phyloP scores from a whole-genome alignment of 1,284 basidiomycete genomes.

The Ceratobasidium sp. region DNA sequence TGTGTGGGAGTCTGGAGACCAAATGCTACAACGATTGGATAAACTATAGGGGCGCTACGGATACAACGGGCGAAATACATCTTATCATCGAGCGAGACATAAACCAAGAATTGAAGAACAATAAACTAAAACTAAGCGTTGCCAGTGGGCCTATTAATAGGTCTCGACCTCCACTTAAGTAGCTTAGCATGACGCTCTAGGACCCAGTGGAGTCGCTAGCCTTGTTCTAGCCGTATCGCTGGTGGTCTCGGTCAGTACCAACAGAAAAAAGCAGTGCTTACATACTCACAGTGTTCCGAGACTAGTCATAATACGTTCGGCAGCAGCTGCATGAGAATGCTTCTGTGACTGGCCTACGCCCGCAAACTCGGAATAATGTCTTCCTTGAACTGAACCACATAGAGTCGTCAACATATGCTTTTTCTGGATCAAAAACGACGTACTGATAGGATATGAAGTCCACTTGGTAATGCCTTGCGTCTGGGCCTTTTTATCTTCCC shows the following conservation, averaged over 20 bases:
- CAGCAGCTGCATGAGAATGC: background rate
- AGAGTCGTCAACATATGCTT: background rate
- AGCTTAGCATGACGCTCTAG: no score
- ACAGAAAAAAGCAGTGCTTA: background rate
- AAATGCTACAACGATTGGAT: no score
- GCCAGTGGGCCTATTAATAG: no score
- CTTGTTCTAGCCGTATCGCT: background rate
- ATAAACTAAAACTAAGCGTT: no score
- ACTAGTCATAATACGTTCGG: background rate
- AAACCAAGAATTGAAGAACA: no score
- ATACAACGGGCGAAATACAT: no score
- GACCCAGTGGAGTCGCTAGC: no score
- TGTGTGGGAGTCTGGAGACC: no score
- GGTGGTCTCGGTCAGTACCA: background rate
- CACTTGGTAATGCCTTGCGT: background rate
- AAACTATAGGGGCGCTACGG: no score
- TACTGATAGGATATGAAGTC: constrained; percentile 18
- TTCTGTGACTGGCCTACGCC: background rate
- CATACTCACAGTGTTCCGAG: background rate
- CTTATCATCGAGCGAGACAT: no score
- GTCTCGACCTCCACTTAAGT: no score
- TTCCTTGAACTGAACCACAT: background rate
- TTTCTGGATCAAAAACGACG: background rate
- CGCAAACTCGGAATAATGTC: background rate
- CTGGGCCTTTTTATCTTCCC: background rate